Evolutionary conservation across 495 filamentous ascomycete species (phyloP).

Genomic region (Penicillium coffeae): DNA sequence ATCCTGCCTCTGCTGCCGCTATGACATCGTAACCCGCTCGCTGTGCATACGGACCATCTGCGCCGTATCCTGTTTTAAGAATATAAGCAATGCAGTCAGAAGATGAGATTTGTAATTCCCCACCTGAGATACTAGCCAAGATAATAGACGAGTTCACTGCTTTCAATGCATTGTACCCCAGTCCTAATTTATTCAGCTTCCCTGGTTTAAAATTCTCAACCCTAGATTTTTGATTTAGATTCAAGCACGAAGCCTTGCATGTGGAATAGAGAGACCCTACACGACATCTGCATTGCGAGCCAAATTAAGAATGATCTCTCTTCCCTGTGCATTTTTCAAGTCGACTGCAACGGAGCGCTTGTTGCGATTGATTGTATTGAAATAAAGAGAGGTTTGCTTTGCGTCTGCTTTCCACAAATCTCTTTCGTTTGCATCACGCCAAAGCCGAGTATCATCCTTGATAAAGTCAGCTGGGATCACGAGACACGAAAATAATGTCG

Average conservation of each 20-base stretch:
- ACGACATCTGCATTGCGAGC: constrained; percentile 74
- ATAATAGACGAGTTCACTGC: constrained; percentile 61
- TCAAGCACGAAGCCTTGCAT: not conserved
- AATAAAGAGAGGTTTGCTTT: constrained; percentile 18
- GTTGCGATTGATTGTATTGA: constrained; percentile 64
- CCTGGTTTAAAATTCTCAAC: constrained; percentile 92
- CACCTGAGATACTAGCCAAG: constrained; percentile 27
- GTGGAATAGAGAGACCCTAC: constrained; percentile 1
- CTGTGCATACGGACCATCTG: constrained; percentile 74
- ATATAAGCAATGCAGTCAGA: not conserved
- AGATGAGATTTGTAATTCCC: not conserved
- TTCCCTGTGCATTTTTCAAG: constrained; percentile 67
- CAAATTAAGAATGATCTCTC: constrained; percentile 69
- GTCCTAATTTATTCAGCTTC: constrained; percentile 69
- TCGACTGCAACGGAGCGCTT: constrained; percentile 84
- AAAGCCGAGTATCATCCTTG: constrained; percentile 25
- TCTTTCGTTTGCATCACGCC: constrained; percentile 16
- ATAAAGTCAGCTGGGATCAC: too few species aligned
- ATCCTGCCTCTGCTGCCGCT: constrained; percentile 85
- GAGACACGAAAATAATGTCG: constrained; percentile 22
- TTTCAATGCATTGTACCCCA: constrained; percentile 68
- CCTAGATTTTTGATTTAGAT: constrained; percentile 3
- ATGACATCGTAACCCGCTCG: constrained; percentile 91
- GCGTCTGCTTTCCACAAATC: constrained; percentile 17
- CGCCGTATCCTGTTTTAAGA: constrained; percentile 64